Base-by-base conservation (phyloP, 768 basidiomycete species). In the Neoboletus magnificus region DNA sequence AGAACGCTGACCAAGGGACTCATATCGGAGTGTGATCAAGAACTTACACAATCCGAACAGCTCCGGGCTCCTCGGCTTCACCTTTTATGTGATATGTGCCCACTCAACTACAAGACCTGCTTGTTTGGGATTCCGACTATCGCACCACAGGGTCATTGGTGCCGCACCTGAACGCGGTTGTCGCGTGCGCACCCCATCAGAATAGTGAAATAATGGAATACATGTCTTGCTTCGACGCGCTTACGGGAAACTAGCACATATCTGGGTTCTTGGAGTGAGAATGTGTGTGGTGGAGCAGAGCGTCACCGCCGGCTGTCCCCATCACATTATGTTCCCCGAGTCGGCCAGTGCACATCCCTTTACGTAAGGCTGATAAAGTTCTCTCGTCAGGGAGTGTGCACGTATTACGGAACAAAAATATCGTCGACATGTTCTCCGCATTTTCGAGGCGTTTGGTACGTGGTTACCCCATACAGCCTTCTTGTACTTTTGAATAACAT, bases 371-470 rank as follows among this genome's bases (percentile, higher is more conserved):
- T 27, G 23, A 40, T 33, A 15, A 35, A 22, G 25, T 22, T 37
- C 16, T 49, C 41, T 39, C 36, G 33, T 23, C n/a, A n/a, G n/a
- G n/a, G 50, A 18, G 25, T 1, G 16, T 11, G 8, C 16, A n/a
- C 0, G 18, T 37, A 6, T 33, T 33, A 33, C 32, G 32, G 10
- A 33, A 15, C 29, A 20, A 11, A 16, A 18, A 39, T 39, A 44
- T 45, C 8, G 12, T 27, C 47, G 39, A 35, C 40, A 75, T 74
- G 73, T 74, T 74, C 57, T 70, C 74, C 42, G 71, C 73, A 55
- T 74, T 74, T 56, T 73, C 70, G 50, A 70, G 66, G 33, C 65
- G 70, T 12, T 40, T 73, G 60, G 73, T 76, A 40, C 37, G 73
- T 62, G 23, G 42, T 48, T 52, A 9, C 55, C 36, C 40, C 49